phyloP scores from a whole-genome alignment of 2,329 filamentous ascomycete species.

The Fusarium pilosicola region DNA sequence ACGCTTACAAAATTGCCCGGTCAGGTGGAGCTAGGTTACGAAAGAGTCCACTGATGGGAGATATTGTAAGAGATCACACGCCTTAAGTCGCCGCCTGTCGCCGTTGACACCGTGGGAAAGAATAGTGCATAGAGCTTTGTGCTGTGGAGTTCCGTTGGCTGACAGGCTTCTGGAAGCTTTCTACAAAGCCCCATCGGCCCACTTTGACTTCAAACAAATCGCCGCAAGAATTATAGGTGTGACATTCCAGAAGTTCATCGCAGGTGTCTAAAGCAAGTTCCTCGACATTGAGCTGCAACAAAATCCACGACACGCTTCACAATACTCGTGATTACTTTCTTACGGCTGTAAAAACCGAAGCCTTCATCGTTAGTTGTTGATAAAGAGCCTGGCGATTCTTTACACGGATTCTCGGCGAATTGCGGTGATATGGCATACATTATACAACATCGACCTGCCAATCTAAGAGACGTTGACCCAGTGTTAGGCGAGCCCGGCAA shows the following conservation, averaged over 20 bases:
- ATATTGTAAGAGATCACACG: conserved; percentile 12
- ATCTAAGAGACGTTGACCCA: conserved; percentile 19
- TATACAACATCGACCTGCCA: conserved; percentile 7
- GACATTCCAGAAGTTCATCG: conserved; percentile 13
- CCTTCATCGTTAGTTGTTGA: neutral
- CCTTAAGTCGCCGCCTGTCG: neutral
- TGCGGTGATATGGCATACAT: neutral
- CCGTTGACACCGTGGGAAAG: conserved; percentile 23
- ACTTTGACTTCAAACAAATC: conserved; percentile 34
- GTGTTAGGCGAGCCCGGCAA: conserved; percentile 40
- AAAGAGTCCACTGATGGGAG: conserved; percentile 4
- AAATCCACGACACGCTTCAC: neutral
- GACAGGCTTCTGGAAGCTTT: conserved; percentile 46
- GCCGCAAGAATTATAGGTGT: conserved; percentile 31
- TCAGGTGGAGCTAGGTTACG: conserved; percentile 30
- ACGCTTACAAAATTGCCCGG: conserved; percentile 33
- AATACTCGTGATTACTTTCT: neutral
- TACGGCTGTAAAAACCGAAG: neutral
- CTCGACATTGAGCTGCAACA: conserved; percentile 1
- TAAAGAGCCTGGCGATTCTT: neutral
- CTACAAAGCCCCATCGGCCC: conserved; percentile 39
- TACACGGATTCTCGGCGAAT: conserved; percentile 13
- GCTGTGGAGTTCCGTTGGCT: conserved; percentile 19
- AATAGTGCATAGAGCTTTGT: conserved; percentile 6
- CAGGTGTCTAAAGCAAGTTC: conserved; percentile 8